These are phyloP conservation scores for Canavalia gladiata DNA, from an alignment of 306 rosid species.

Conservation along the genomic window DNA sequence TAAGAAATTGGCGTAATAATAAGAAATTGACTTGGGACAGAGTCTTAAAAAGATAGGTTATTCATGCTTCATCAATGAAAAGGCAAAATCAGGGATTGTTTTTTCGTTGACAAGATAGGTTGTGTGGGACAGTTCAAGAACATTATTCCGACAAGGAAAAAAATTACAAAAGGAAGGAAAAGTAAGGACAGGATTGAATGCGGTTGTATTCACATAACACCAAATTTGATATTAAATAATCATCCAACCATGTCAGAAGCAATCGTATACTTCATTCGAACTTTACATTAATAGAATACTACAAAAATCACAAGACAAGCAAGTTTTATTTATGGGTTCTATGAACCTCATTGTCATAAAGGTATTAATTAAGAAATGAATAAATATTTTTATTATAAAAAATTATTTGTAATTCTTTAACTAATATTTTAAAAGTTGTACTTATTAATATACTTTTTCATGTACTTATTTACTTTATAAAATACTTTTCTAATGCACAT, in stretches of 20 bases:
- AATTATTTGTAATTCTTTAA: no score
- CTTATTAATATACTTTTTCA: no score
- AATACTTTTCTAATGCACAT: slow-evolving; percentile 46
- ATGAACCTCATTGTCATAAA: no score
- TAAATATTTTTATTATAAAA: no score
- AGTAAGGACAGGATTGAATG: background rate
- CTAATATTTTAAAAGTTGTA: no score
- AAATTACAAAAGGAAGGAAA: background rate
- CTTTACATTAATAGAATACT: no score
- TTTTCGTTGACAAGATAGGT: background rate
- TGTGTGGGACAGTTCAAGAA: background rate
- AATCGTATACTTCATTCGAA: background rate
- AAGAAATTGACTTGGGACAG: background rate
- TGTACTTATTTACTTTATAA: background rate
- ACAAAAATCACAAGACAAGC: background rate
- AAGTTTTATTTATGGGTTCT: no score
- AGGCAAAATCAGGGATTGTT: background rate
- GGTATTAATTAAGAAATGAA: no score
- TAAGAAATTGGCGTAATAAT: background rate
- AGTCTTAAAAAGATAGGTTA: background rate
- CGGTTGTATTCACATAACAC: background rate
- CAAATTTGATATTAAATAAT: background rate
- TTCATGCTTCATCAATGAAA: background rate
- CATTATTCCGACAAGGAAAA: background rate
- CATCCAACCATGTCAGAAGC: background rate